These are phyloP conservation scores for Tuber brumale DNA, from an alignment of 495 filamentous ascomycete genomes.

Conservation along the genomic window DNA sequence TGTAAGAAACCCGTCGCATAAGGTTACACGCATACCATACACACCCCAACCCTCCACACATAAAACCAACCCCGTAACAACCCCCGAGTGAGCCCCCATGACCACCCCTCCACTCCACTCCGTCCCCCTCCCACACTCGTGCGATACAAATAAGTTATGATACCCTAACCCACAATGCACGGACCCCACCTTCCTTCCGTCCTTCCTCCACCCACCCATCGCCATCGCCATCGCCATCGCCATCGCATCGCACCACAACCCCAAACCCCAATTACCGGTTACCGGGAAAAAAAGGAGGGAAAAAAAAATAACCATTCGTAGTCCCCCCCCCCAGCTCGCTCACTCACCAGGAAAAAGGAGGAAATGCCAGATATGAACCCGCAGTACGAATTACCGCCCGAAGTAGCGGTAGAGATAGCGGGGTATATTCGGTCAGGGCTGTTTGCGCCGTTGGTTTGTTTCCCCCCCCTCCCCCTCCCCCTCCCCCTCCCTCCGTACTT, in stretches of 20 bases:
- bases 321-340: not conserved
- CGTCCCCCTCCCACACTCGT: not conserved
- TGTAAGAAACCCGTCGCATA: not conserved
- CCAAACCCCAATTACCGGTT: not conserved
- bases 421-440: constrained; percentile 37
- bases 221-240: not conserved
- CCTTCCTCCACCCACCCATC: not conserved
- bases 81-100: constrained; percentile 29
- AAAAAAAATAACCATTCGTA: too few species aligned
- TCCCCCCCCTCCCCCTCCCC: not conserved
- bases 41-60: not conserved
- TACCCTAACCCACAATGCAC: constrained; percentile 25
- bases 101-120: not conserved
- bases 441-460: constrained; percentile 38
- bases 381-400: constrained; percentile 27
- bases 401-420: constrained; percentile 39
- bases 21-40: not conserved
- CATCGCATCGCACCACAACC: not conserved
- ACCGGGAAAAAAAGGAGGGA: not conserved
- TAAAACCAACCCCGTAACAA: constrained; percentile 1
- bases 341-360: not conserved
- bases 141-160: not conserved
- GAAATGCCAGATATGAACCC: not conserved
- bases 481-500: not conserved
- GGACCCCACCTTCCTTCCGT: not conserved